These are phyloP conservation scores for Fusarium fujikuroi DNA, from an alignment of 2,329 filamentous ascomycete genomes.

Conservation along the genomic window DNA sequence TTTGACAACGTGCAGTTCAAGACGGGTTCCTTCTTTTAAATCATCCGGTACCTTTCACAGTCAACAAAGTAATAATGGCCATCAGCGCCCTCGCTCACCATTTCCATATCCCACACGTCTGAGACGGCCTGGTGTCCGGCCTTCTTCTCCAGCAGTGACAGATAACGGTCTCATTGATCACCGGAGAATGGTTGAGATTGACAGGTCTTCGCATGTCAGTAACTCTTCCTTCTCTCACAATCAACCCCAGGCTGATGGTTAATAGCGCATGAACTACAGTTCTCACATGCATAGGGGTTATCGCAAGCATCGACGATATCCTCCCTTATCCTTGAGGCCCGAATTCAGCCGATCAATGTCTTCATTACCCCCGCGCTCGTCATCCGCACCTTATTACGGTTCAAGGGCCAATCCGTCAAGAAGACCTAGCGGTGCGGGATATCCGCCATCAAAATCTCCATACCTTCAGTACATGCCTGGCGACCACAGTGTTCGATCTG, in stretches of 20 bases:
- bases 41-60: constrained; percentile 62
- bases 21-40: constrained; percentile 57
- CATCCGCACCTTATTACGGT: constrained; percentile 41
- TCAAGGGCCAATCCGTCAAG: constrained; percentile 43
- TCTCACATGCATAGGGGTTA: constrained; percentile 54
- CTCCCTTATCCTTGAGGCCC: constrained; percentile 53
- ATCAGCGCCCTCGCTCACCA: constrained; percentile 67
- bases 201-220: constrained; percentile 59
- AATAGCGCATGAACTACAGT: constrained; percentile 58
- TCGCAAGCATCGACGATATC: constrained; percentile 50
- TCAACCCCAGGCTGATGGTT: constrained; percentile 3
- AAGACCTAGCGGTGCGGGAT: constrained; percentile 52
- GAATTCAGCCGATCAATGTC: constrained; percentile 56
- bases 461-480: constrained; percentile 49
- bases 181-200: constrained; percentile 61
- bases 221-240: background rate
- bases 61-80: constrained; percentile 53
- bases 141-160: constrained; percentile 61
- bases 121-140: constrained; percentile 62
- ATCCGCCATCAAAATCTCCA: constrained; percentile 42
- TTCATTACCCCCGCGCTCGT: constrained; percentile 50
- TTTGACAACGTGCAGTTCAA: constrained; percentile 63
- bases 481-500: constrained; percentile 54
- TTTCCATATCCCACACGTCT: constrained; percentile 68
- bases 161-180: constrained; percentile 61